Conservation (phyloP, 192 early-diverging fungal species). For the Funneliformis mosseae region DNA sequence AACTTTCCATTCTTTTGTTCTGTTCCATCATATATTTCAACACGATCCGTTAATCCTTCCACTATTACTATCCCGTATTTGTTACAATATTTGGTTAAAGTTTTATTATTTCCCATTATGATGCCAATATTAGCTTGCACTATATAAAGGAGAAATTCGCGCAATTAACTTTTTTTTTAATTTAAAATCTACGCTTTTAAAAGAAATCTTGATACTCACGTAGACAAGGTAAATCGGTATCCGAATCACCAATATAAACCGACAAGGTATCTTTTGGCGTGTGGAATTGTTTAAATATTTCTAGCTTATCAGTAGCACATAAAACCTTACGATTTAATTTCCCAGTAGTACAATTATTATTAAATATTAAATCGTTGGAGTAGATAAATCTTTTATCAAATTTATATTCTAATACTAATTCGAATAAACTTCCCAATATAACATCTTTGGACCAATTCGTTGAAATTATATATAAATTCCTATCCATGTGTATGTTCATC, state of each 20-base stretch:
- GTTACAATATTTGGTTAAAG: conserved; percentile 17
- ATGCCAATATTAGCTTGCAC: conserved; percentile 31
- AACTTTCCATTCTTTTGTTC: background rate
- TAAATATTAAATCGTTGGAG: conserved; percentile 25
- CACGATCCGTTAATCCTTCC: background rate
- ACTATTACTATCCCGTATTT: conserved; percentile 29
- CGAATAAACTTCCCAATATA: conserved; percentile 26
- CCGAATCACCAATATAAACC: conserved; percentile 32
- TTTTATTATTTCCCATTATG: conserved; percentile 31
- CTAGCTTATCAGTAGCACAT: conserved; percentile 20
- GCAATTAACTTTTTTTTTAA: background rate
- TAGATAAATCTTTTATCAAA: background rate
- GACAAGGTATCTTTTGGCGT: conserved; percentile 3
- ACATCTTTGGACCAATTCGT: conserved; percentile 31
- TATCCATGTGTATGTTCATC: background rate
- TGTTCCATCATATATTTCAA: background rate
- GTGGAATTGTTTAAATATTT: conserved; percentile 24
- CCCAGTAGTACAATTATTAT: conserved; percentile 12
- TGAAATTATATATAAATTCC: conserved; percentile 27
- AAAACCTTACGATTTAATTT: conserved; percentile 18
- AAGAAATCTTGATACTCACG: conserved; percentile 17
- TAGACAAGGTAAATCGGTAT: conserved; percentile 34
- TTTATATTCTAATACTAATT: background rate
- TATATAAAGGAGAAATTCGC: background rate
- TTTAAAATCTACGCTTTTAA: background rate